Evolutionary conservation across 176 grass and related monocot species (phyloP).

Genomic region (Bothriochloa decipiens): DNA sequence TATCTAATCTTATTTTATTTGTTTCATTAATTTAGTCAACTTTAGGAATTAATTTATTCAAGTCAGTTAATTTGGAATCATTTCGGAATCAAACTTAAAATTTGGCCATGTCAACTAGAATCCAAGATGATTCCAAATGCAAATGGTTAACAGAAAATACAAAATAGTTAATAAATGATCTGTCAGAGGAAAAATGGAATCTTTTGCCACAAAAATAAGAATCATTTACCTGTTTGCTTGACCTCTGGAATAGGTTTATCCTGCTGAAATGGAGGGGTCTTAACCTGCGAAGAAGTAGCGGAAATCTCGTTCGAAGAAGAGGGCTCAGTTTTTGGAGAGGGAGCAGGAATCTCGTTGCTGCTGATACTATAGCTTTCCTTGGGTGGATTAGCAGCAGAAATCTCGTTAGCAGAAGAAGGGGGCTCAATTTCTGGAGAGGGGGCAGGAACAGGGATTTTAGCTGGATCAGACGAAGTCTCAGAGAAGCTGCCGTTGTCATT

Average conservation of each 20-base stretch:
- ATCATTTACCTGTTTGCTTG: slow-evolving; percentile 44
- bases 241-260: not conserved
- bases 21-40: too few relatives aligned
- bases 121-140: not conserved
- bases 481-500: slow-evolving; percentile 7
- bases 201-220: not conserved
- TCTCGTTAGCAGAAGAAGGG: slow-evolving; percentile 18
- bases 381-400: too few relatives aligned
- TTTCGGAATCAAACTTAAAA: not conserved
- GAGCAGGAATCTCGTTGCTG: too few relatives aligned
- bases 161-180: not conserved
- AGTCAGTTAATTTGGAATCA: too few relatives aligned
- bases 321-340: not conserved
- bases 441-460: not conserved
- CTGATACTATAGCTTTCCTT: too few relatives aligned
- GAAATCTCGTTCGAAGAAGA: slow-evolving; percentile 25
- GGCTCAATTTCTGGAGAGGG: not conserved
- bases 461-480: slow-evolving; percentile 33
- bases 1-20: too few relatives aligned
- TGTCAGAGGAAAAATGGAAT: not conserved
- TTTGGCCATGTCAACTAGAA: not conserved
- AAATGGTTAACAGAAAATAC: not conserved
- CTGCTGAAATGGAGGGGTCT: not conserved
- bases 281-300: not conserved
- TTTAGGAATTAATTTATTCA: too few relatives aligned